phyloP scores from a whole-genome alignment of 169 alveolate species.

The Cryptosporidium xiaoi region DNA sequence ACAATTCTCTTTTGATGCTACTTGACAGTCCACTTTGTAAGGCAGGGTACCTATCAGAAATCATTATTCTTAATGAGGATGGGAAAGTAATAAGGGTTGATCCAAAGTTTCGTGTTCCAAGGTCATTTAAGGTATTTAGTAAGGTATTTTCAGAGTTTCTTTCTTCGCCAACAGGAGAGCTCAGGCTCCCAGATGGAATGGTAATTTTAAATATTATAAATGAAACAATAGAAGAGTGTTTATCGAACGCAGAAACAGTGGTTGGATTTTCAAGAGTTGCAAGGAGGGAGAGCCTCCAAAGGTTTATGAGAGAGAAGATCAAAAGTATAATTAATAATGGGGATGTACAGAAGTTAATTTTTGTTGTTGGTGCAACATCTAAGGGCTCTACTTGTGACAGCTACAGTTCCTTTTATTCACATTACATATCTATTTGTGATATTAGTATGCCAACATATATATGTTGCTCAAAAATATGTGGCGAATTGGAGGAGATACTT shows the following conservation, averaged over 20 bases:
- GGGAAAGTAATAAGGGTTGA: conserved; percentile 38
- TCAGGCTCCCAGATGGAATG: conserved; percentile 28
- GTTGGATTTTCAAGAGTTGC: conserved; percentile 57
- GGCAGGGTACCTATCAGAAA: conserved; percentile 38
- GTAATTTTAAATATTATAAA: background rate
- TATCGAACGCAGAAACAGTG: background rate
- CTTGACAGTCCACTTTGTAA: conserved; percentile 71
- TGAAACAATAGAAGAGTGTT: conserved; percentile 13
- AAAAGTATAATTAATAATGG: background rate
- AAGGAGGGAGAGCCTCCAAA: conserved; percentile 4
- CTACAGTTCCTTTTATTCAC: conserved; percentile 18
- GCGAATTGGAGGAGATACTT: conserved; percentile 62
- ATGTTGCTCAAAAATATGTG: conserved; percentile 57
- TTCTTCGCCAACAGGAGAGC: conserved; percentile 32
- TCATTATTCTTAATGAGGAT: conserved; percentile 34
- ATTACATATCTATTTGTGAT: conserved; percentile 37
- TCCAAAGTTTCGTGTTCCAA: conserved; percentile 71
- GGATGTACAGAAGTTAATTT: background rate
- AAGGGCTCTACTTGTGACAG: background rate
- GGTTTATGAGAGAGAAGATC: conserved; percentile 21
- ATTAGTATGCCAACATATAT: conserved; percentile 53
- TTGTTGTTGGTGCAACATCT: conserved; percentile 45
- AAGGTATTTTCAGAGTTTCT: conserved; percentile 58
- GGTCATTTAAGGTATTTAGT: conserved; percentile 56
- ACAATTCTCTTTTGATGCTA: conserved; percentile 57